Percentiles rank a stretch among this genome's conserved stretches.
Conservation (phyloP, 108 stramenopile genomes). For the Asterionellopsis glacialis region DNA sequence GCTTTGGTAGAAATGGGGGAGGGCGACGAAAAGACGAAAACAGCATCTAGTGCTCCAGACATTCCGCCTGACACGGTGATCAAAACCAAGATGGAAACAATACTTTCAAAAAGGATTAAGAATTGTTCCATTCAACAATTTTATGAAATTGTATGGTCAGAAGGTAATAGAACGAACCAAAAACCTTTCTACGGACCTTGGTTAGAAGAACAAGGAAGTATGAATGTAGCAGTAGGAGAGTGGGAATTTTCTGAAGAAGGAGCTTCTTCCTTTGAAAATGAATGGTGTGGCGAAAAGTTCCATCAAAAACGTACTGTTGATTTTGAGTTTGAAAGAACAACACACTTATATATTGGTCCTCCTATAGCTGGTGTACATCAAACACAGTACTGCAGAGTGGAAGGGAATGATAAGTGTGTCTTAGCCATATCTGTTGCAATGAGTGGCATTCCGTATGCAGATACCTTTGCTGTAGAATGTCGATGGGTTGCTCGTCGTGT, state of each 20-base stretch:
- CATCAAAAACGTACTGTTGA: slow-evolving; percentile 42
- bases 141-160: slow-evolving; percentile 67
- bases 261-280: too few species aligned
- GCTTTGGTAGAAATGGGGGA: too few species aligned
- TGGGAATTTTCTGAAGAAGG: slow-evolving; percentile 49
- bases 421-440: slow-evolving; percentile 66
- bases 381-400: slow-evolving; percentile 62
- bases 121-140: slow-evolving; percentile 56
- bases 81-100: slow-evolving; percentile 61
- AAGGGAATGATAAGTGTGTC: slow-evolving; percentile 60
- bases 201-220: slow-evolving; percentile 54
- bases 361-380: slow-evolving; percentile 75
- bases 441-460: slow-evolving; percentile 82
- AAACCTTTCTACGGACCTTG: slow-evolving; percentile 65
- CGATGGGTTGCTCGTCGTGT: slow-evolving; percentile 72
- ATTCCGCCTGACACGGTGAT: slow-evolving; percentile 50
- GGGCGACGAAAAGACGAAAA: too few species aligned
- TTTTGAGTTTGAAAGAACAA: slow-evolving; percentile 70
- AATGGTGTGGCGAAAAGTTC: too few species aligned
- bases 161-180: slow-evolving; percentile 23
- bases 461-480: slow-evolving; percentile 74
- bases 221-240: slow-evolving; percentile 53
- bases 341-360: slow-evolving; percentile 78
- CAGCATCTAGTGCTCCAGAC: too few species aligned
- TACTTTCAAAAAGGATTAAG: slow-evolving; percentile 47